Evolutionary conservation across 306 rosid genomes (phyloP), one percentile per base, ranked within the genome.

Genomic region (Psophocarpus tetragonolobus): DNA sequence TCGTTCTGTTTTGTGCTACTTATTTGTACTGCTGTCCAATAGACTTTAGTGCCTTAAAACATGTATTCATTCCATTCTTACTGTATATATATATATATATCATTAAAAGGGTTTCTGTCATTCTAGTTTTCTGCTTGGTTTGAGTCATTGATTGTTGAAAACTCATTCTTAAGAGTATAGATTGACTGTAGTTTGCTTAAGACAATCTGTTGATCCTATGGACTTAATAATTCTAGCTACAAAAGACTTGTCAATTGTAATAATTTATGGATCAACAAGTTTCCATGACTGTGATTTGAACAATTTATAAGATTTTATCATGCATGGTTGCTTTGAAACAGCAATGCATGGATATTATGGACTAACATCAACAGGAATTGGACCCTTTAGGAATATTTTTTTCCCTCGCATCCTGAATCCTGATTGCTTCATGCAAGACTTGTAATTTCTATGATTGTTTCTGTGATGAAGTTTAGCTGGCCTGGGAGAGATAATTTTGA

Each of bases 1-100:
- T 62, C 60, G 60, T 39, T 62, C 20, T 76, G 61, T 60, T 69
- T 27, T 47, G 51, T 58, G 21, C 47, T 68, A 53, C 29, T 38
- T 80, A 66, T 74, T 11, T 50, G 68, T 74, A 26, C 35, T 38
- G 65, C 67, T 32, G 24, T 64, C 50, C 58, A n/a, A n/a, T n/a
- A n/a, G n/a, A n/a, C n/a, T 75, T 8, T 62, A 26, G 6, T 17
- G 1, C 36, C 30, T 45, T 47, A 26, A 68, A 30, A 68, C 24
- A 50, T 42, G 14, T 41, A 30, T 17, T 58, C 33, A 58, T 29
- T 26, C 41, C 68, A 29, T 62, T 69, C 62, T 48, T 69, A 11
- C 68, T 35, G 12, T 18, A 75, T 50, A 15, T 57, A 57, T 66
- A 12, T 63, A 56, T 61, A 58, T 68, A 66, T 48, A n/a, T 42